Percentiles rank a stretch among this genome's conserved stretches.
phyloP scores from a whole-genome alignment of 257 asterid species.

The Asclepias syriaca region DNA sequence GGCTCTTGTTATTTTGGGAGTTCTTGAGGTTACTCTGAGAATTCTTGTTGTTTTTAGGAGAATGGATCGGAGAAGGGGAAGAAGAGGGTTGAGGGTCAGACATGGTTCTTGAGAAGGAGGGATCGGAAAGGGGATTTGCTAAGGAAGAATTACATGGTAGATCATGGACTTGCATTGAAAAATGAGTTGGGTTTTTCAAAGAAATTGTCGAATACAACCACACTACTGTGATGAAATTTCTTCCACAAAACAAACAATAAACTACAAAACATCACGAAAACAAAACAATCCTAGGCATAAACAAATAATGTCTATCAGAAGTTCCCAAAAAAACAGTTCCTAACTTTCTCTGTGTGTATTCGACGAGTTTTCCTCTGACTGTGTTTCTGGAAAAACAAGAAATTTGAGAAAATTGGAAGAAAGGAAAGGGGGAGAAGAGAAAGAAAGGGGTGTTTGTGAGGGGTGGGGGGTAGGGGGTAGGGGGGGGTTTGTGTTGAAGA shows the following conservation, averaged over 20 bases:
- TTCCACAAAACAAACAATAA: background rate
- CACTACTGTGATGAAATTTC: background rate
- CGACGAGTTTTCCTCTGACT: background rate
- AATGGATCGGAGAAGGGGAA: conserved; percentile 65
- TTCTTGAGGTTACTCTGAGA: conserved; percentile 25
- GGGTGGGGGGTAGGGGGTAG: background rate
- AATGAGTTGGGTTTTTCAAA: conserved; percentile 16
- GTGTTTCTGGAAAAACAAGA: background rate
- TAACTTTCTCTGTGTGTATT: background rate
- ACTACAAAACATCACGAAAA: background rate
- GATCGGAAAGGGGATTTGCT: conserved; percentile 34
- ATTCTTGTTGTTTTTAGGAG: conserved; percentile 24
- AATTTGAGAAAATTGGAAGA: conserved; percentile 3
- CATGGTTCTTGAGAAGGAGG: conserved; percentile 23
- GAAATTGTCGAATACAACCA: conserved; percentile 2
- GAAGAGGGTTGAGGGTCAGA: conserved; percentile 36
- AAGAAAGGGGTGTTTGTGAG: background rate
- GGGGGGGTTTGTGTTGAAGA: background rate
- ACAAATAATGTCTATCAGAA: conserved; percentile 6
- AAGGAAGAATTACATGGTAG: conserved; percentile 28
- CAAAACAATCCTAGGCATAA: background rate
- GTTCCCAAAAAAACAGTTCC: background rate
- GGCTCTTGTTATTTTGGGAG: conserved; percentile 22
- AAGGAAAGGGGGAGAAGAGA: conserved; percentile 8
- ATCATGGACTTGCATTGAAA: conserved; percentile 42